Base-by-base conservation (phyloP, 2,329 filamentous ascomycete species). In the Alternaria sp. region DNA sequence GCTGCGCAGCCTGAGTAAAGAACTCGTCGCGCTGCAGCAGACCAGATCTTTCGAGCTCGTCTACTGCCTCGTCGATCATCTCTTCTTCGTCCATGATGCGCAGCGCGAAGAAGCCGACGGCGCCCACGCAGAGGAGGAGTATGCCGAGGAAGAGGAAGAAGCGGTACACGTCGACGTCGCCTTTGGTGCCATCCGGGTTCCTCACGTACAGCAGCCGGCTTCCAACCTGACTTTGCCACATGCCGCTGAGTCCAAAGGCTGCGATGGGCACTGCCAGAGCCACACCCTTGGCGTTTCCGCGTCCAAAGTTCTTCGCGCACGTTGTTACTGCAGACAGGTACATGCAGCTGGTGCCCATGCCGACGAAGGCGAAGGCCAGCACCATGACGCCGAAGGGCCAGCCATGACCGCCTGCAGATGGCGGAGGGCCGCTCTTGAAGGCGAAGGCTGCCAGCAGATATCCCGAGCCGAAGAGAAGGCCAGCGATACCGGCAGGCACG, bases 261-360 rank as follows among this genome's bases (percentile, higher is more conserved):
- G 96, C 93, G 77, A 98, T 97, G 1, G 96, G 96, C 63, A 93
- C 86, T 1, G 95, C 94, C 59, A 99, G 85, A 64, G 96, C 95
- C 54, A 99, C 83, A 0, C 96, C 96, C 73, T 95, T 91, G 74
- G 96, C 90, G 74, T 90, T 92, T 5, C 93, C 93, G 64, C 91
- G 89, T 52, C 94, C 94, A 81, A 98, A 99, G 82, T 98, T 99
- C 88, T 99, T 99, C 36, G 96, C 96, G 76, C 93, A 97, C 0
- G 95, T 97, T 7, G 95, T 95, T n/a, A 99, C 91, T 2, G 93
- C 91, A 54, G 90, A 88, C 59, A 98, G 85, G 79, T 98, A 99
- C 89, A 98, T 93, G 79, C 88, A 89, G 68, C 91, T 92, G 0
- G 95, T 97, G 6, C 89, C 95, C 66, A 90, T 86, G 2, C 96